Conservation (phyloP, 768 basidiomycete genomes). For the Tulasnella calospora region DNA sequence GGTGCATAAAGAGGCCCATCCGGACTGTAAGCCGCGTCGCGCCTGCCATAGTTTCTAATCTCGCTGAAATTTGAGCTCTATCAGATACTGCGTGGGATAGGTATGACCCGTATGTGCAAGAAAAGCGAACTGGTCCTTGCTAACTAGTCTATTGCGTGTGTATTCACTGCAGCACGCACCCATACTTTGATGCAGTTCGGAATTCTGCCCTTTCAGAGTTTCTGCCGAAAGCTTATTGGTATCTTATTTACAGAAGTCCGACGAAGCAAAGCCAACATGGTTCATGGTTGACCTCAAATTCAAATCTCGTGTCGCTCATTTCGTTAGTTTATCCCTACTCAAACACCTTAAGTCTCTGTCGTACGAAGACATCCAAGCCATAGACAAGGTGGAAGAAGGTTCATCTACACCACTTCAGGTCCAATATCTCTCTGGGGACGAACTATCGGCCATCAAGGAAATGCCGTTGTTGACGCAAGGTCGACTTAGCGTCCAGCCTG, state of each 20-base stretch:
- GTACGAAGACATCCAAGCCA: slow-evolving; percentile 54
- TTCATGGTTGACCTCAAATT: slow-evolving; percentile 87
- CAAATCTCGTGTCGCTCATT: slow-evolving; percentile 56
- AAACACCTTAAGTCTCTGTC: slow-evolving; percentile 53
- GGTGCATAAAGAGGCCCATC: slow-evolving; percentile 81
- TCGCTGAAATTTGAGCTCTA: neutral
- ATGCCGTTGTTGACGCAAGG: slow-evolving; percentile 81
- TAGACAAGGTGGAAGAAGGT: slow-evolving; percentile 52
- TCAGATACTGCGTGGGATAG: slow-evolving; percentile 86
- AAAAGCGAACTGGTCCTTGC: neutral
- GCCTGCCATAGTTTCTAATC: neutral
- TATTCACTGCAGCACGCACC: slow-evolving; percentile 50
- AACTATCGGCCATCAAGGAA: slow-evolving; percentile 38
- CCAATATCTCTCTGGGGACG: slow-evolving; percentile 16
- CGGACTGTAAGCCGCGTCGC: slow-evolving; percentile 61
- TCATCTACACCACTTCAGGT: slow-evolving; percentile 48
- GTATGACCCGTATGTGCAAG: slow-evolving; percentile 42
- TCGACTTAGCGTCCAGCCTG: slow-evolving; percentile 82
- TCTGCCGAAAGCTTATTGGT: neutral
- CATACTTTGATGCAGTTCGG: slow-evolving; percentile 71
- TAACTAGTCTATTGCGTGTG: neutral
- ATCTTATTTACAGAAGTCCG: slow-evolving; percentile 57
- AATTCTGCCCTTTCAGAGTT: slow-evolving; percentile 3
- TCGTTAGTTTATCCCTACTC: slow-evolving; percentile 72
- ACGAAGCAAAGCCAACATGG: slow-evolving; percentile 74